phyloP scores from a whole-genome alignment of 345 rosid species.

The Xanthoceras sorbifolium region DNA sequence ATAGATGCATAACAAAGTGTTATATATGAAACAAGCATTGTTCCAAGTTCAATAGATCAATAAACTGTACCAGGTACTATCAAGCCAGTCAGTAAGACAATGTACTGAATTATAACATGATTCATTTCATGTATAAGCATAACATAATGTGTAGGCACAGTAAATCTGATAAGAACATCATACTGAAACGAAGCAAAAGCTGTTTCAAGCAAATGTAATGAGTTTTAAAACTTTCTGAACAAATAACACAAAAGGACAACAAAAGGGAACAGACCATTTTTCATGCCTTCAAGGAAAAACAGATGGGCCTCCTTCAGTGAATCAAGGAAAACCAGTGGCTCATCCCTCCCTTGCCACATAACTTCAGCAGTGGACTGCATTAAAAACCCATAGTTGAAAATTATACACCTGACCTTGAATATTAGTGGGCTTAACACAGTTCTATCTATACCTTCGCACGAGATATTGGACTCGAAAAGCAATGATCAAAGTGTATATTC shows the following conservation, averaged over 20 bases:
- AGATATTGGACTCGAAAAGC: slow-evolving; percentile 66
- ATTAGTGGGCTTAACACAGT: background rate
- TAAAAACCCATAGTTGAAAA: slow-evolving; percentile 7
- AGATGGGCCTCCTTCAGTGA: slow-evolving; percentile 66
- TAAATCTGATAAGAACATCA: background rate
- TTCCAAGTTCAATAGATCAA: slow-evolving; percentile 10
- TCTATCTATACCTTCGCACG: slow-evolving; percentile 56
- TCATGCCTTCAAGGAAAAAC: slow-evolving; percentile 70
- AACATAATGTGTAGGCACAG: background rate
- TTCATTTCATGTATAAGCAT: background rate
- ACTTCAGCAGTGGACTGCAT: slow-evolving; percentile 64
- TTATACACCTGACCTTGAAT: background rate
- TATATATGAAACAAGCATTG: background rate
- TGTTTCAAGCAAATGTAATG: background rate
- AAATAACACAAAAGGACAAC: background rate
- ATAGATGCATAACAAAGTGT: slow-evolving; percentile 13
- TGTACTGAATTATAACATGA: slow-evolving; percentile 5
- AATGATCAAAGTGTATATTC: slow-evolving; percentile 46
- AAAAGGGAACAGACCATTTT: slow-evolving; percentile 53
- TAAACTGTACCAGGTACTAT: slow-evolving; percentile 4
- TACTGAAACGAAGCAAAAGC: background rate
- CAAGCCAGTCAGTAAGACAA: background rate
- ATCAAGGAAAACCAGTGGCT: slow-evolving; percentile 59
- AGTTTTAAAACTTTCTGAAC: background rate
- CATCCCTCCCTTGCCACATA: slow-evolving; percentile 60